phyloP scores from a whole-genome alignment of 768 basidiomycete genomes.

The Chalciporus piperatus region DNA sequence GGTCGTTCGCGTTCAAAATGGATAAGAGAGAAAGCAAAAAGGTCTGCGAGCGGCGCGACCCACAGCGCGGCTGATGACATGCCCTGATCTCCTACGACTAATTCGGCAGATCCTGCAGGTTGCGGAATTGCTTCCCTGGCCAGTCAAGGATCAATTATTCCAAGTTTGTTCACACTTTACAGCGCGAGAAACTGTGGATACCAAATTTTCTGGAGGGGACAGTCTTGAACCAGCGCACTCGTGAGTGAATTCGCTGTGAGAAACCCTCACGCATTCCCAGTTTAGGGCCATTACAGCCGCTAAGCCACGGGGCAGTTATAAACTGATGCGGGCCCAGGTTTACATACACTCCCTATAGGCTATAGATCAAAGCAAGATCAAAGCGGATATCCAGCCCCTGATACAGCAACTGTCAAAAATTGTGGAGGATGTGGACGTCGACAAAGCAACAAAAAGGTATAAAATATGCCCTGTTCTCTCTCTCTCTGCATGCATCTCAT shows the following conservation, averaged over 20 bases:
- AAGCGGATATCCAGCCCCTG: too few relatives aligned
- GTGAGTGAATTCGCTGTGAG: slow-evolving; percentile 54
- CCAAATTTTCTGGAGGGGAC: slow-evolving; percentile 96
- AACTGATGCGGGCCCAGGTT: too few relatives aligned
- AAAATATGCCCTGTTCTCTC: slow-evolving; percentile 1
- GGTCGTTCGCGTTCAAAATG: too few relatives aligned
- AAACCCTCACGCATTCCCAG: slow-evolving; percentile 75
- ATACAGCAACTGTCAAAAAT: too few relatives aligned
- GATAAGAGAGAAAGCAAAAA: slow-evolving; percentile 33
- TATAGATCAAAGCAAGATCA: too few relatives aligned
- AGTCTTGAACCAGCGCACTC: slow-evolving; percentile 92
- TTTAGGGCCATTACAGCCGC: slow-evolving; percentile 81
- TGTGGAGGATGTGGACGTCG: background rate
- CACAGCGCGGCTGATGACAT: slow-evolving; percentile 82
- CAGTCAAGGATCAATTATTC: slow-evolving; percentile 84
- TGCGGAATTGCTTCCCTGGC: slow-evolving; percentile 95
- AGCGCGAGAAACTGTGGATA: slow-evolving; percentile 61
- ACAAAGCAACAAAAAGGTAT: slow-evolving; percentile 5
- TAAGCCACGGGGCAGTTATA: slow-evolving; percentile 43
- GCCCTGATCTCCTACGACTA: slow-evolving; percentile 90
- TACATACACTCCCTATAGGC: too few relatives aligned
- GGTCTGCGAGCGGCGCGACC: slow-evolving; percentile 76
- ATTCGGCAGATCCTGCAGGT: slow-evolving; percentile 83
- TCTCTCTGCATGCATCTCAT: background rate
- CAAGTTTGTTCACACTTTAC: slow-evolving; percentile 66